phyloP scores from a whole-genome alignment of 257 asterid species.

The Nyctanthes arbortristis region DNA sequence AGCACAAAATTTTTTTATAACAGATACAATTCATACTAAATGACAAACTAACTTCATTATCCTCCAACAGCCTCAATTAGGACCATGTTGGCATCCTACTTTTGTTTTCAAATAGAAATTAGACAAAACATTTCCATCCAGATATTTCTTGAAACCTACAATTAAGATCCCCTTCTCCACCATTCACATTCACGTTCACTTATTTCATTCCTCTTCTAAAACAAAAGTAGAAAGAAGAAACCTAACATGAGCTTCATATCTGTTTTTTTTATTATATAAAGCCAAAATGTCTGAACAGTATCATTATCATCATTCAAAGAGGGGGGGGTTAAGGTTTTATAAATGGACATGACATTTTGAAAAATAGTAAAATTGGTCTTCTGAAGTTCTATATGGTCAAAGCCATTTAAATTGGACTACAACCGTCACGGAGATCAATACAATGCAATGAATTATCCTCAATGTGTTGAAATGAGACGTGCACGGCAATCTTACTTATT shows the following conservation, averaged over 20 bases:
- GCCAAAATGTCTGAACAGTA: not conserved
- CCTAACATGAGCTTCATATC: no score
- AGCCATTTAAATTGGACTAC: slow-evolving; percentile 6
- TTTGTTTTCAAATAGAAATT: no score
- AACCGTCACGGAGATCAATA: slow-evolving; percentile 13
- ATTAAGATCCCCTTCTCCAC: no score
- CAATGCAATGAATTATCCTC: slow-evolving; percentile 9
- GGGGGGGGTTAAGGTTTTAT: not conserved
- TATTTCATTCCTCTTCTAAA: no score
- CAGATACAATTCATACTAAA: not conserved
- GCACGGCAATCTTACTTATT: no score
- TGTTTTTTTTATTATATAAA: not conserved
- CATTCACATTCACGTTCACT: no score
- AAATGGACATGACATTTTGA: not conserved
- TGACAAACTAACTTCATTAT: not conserved
- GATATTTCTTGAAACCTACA: no score
- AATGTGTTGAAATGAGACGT: not conserved
- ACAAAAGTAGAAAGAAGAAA: no score
- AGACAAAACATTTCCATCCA: no score
- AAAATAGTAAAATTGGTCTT: not conserved
- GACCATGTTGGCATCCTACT: no score
- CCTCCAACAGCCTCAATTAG: slow-evolving; percentile 1
- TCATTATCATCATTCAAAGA: not conserved
- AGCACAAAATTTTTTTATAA: not conserved
- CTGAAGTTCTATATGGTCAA: not conserved